Conservation (phyloP, 2,329 filamentous ascomycete genomes). For the Stemphylium vesicarium region DNA sequence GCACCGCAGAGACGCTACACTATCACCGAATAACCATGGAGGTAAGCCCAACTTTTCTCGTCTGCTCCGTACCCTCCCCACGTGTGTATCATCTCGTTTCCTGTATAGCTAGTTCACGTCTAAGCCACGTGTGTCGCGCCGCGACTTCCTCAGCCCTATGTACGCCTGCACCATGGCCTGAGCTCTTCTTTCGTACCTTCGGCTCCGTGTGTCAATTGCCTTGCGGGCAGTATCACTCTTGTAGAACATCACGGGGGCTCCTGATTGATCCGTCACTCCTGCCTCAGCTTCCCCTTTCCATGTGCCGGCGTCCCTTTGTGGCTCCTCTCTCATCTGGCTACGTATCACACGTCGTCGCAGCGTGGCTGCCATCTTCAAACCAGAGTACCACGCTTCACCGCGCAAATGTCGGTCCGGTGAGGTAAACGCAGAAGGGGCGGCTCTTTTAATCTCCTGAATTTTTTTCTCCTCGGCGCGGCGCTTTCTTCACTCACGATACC, state of each 20-base stretch:
- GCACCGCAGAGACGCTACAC: constrained; percentile 30
- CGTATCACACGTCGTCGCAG: constrained; percentile 37
- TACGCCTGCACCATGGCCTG: constrained; percentile 34
- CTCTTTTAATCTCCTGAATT: constrained; percentile 9
- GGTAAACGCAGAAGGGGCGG: constrained; percentile 15
- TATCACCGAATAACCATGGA: constrained; percentile 40
- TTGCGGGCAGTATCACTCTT: constrained; percentile 42
- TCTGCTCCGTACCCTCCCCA: constrained; percentile 16
- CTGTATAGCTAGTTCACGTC: constrained; percentile 2
- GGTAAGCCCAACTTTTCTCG: constrained; percentile 34
- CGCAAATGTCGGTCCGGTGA: constrained; percentile 39
- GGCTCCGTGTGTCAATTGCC: constrained; percentile 24
- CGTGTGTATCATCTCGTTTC: constrained; percentile 15
- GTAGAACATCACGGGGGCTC: constrained; percentile 45
- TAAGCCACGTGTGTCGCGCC: constrained; percentile 12
- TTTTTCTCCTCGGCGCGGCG: constrained; percentile 11
- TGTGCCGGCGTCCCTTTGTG: constrained; percentile 18
- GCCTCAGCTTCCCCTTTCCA: constrained; percentile 14
- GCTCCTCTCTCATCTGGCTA: constrained; percentile 22
- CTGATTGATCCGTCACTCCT: constrained; percentile 29
- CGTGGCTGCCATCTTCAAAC: constrained; percentile 25
- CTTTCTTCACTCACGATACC: constrained; percentile 15
- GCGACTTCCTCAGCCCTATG: constrained; percentile 37
- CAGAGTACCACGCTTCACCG: constrained; percentile 35
- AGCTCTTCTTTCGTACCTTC: constrained; percentile 25